Percentiles rank a stretch among this genome's conserved stretches.
phyloP scores from a whole-genome alignment of 441 rosid species.

The Corymbia citriodora region DNA sequence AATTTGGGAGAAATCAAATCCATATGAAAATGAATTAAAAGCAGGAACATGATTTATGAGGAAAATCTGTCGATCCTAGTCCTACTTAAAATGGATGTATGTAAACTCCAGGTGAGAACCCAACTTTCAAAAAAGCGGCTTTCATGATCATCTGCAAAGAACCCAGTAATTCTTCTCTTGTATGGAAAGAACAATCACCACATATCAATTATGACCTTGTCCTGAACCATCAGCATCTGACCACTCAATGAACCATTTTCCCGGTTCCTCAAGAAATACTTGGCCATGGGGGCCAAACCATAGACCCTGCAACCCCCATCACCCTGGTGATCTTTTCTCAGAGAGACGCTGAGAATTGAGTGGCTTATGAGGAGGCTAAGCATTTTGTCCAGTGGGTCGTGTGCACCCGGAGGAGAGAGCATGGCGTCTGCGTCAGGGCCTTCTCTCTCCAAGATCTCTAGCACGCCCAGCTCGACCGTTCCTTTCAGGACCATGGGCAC shows the following conservation, averaged over 20 bases:
- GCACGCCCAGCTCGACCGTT: slow-evolving; percentile 25
- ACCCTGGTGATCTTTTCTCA: slow-evolving; percentile 5
- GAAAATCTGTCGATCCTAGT: background rate
- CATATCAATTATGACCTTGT: slow-evolving; percentile 22
- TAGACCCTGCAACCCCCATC: slow-evolving; percentile 12
- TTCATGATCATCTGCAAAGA: background rate
- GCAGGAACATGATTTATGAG: background rate
- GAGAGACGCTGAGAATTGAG: slow-evolving; percentile 29
- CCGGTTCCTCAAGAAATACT: slow-evolving; percentile 29
- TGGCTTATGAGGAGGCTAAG: slow-evolving; percentile 42
- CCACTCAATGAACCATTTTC: slow-evolving; percentile 22
- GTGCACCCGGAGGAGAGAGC: slow-evolving; percentile 30
- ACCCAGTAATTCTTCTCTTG: background rate
- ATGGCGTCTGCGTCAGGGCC: slow-evolving; percentile 21
- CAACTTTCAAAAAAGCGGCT: background rate
- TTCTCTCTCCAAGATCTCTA: slow-evolving; percentile 25
- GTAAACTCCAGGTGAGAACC: background rate
- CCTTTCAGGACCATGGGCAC: slow-evolving; percentile 37
- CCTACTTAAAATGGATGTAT: background rate
- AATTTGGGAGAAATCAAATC: background rate
- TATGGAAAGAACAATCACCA: slow-evolving; percentile 10
- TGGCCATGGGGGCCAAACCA: slow-evolving; percentile 44
- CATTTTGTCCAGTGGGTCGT: slow-evolving; percentile 20
- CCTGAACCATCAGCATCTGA: slow-evolving; percentile 21
- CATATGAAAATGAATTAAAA: background rate